These are phyloP conservation scores for Acacia confusa DNA, from an alignment of 306 rosid species.

Conservation along the genomic window DNA sequence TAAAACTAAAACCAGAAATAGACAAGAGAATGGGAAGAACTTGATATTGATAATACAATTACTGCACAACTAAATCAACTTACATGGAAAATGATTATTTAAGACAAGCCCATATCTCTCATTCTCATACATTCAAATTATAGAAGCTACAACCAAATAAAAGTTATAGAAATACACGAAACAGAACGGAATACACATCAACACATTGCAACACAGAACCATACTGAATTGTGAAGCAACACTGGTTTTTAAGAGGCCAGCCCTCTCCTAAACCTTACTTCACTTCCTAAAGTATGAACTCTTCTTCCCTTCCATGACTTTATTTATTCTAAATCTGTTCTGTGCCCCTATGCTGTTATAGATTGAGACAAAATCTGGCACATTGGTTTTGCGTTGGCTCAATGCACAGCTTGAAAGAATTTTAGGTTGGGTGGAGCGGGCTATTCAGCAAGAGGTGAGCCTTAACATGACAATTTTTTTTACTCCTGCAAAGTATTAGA, in stretches of 20 bases:
- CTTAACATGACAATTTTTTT: slow-evolving; percentile 14
- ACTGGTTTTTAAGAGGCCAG: neutral
- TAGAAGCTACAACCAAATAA: neutral
- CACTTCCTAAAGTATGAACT: neutral
- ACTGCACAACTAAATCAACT: neutral
- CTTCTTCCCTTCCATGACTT: slow-evolving; percentile 1
- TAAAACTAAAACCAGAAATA: neutral
- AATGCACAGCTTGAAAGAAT: slow-evolving; percentile 92
- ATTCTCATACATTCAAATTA: neutral
- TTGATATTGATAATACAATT: neutral
- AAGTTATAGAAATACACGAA: neutral
- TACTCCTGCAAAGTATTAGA: neutral
- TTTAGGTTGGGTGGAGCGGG: slow-evolving; percentile 94
- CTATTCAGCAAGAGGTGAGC: slow-evolving; percentile 84
- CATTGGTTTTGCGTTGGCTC: slow-evolving; percentile 96
- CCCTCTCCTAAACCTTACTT: neutral
- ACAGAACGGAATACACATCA: neutral
- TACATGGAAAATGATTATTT: neutral
- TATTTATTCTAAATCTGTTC: slow-evolving; percentile 24
- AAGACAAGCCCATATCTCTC: neutral
- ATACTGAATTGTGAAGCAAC: neutral
- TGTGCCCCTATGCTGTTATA: slow-evolving; percentile 32
- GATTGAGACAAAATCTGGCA: slow-evolving; percentile 97
- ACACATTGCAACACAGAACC: neutral
- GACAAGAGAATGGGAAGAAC: neutral